Evolutionary conservation across 78 protist genomes (phyloP).

Genomic region (Dictyostelium brefeldianum): DNA sequence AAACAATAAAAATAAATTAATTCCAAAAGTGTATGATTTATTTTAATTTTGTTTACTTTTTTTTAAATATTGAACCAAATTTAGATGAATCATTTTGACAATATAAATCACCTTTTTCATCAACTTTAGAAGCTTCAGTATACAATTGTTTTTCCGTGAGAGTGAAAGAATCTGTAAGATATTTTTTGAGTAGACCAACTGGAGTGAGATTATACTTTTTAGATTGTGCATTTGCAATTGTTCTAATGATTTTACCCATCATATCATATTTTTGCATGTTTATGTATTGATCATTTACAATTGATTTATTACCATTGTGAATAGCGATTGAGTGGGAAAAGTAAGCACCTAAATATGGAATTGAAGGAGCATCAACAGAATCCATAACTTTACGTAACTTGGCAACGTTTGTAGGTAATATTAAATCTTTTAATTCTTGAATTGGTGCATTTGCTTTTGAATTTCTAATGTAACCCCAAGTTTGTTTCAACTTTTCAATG

Average conservation of each 20-base stretch:
- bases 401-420: conserved; percentile 17
- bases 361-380: conserved; percentile 50
- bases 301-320: conserved; percentile 64
- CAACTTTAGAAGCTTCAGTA: conserved; percentile 6
- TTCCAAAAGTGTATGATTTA: not conserved
- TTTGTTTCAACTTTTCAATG: conserved; percentile 36
- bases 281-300: conserved; percentile 26
- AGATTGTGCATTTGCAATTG: conserved; percentile 8
- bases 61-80: conserved; percentile 15
- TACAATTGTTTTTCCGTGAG: conserved; percentile 21
- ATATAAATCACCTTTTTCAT: conserved; percentile 18
- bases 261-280: conserved; percentile 69
- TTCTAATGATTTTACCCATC: conserved; percentile 52
- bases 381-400: conserved; percentile 59
- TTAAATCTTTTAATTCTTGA: conserved; percentile 60
- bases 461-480: conserved; percentile 46
- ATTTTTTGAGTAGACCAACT: conserved; percentile 48
- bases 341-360: conserved; percentile 61
- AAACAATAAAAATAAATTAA: not conserved
- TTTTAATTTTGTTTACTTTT: not conserved
- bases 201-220: conserved; percentile 49
- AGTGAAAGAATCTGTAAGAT: not conserved
- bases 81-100: not conserved
- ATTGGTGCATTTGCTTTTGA: conserved; percentile 38
- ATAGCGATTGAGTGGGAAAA: conserved; percentile 59